These are phyloP conservation scores for Russula compacta DNA, from an alignment of 768 basidiomycete genomes.

Conservation along the genomic window DNA sequence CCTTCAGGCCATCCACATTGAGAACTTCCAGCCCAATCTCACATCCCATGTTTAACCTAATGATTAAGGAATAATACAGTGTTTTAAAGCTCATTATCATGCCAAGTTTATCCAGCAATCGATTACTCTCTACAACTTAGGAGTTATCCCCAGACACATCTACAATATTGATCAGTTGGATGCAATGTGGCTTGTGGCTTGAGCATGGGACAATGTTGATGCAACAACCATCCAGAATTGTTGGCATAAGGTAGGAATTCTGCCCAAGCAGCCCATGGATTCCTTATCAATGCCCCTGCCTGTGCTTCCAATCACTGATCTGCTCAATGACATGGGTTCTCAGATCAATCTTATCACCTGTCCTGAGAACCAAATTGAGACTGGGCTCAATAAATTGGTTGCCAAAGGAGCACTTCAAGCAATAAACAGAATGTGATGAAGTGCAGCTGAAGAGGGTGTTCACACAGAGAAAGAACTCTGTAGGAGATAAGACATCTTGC, in stretches of 20 bases:
- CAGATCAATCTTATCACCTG: too few relatives aligned
- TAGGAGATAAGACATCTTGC: too few relatives aligned
- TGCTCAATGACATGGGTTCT: too few relatives aligned
- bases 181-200: not conserved
- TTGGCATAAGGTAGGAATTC: not conserved
- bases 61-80: not conserved
- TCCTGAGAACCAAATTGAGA: too few relatives aligned
- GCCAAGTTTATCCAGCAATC: not conserved
- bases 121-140: not conserved
- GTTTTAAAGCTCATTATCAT: not conserved
- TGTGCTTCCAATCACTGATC: too few relatives aligned
- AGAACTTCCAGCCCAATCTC: not conserved
- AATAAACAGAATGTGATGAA: too few relatives aligned
- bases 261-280: not conserved
- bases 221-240: not conserved
- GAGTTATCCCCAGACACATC: not conserved
- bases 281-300: too few relatives aligned
- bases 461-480: too few relatives aligned
- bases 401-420: too few relatives aligned
- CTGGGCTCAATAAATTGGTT: too few relatives aligned
- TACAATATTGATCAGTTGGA: not conserved
- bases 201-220: not conserved
- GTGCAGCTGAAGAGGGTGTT: too few relatives aligned
- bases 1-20: not conserved
- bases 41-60: not conserved